Percentiles rank a stretch among this genome's conserved stretches.
phyloP scores from a whole-genome alignment of 2,329 filamentous ascomycete species.

The Colletotrichum australisinense region DNA sequence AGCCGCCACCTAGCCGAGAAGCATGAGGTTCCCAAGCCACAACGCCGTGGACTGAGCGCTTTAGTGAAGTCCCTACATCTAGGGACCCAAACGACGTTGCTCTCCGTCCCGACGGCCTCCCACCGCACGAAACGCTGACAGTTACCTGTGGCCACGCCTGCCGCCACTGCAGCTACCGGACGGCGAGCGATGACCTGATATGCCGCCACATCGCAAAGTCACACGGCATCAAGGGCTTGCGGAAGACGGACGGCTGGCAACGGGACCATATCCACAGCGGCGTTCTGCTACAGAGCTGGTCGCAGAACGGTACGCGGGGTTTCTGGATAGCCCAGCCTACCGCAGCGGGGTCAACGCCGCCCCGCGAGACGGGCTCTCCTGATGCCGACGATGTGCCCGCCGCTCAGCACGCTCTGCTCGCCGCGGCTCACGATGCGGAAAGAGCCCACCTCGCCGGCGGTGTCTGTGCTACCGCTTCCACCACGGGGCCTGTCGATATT shows the following conservation, averaged over 20 bases:
- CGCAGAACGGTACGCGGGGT: neutral
- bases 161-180: neutral
- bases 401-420: slow-evolving; percentile 4
- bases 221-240: neutral
- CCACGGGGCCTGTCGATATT: neutral
- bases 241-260: neutral
- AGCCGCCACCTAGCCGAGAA: slow-evolving; percentile 12
- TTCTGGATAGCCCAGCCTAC: neutral
- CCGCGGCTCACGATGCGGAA: neutral
- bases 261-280: neutral
- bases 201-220: neutral
- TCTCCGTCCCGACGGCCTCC: neutral
- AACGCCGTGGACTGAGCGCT: neutral
- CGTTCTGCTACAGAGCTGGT: neutral
- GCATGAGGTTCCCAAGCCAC: neutral
- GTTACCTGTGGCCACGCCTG: neutral
- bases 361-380: neutral
- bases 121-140: neutral
- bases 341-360: neutral
- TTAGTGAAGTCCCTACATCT: neutral
- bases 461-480: neutral
- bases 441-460: neutral
- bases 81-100: neutral
- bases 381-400: neutral
- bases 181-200: neutral